A percentile compares a stretch with the other conserved stretches of the same genome.
Conservation (phyloP, 805 yeast genomes). For the Saccharomycopsis guyanensis region DNA sequence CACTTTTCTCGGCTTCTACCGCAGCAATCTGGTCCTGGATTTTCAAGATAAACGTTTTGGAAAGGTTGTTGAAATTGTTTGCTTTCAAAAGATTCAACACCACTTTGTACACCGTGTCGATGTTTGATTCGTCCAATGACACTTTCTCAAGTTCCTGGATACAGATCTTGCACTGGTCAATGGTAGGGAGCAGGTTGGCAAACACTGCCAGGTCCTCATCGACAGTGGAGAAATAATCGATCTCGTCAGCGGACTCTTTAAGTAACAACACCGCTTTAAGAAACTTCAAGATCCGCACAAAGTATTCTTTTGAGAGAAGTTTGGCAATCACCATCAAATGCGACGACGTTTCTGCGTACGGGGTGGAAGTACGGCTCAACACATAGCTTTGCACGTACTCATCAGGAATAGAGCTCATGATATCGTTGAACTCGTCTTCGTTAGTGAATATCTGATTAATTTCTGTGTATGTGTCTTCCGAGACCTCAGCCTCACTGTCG, state of each 20-base stretch:
- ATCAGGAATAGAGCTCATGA: slow-evolving; percentile 17
- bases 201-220: slow-evolving; percentile 1
- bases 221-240: slow-evolving; percentile 12
- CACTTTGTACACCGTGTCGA: slow-evolving; percentile 20
- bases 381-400: slow-evolving; percentile 7
- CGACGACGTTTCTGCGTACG: slow-evolving; percentile 7
- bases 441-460: slow-evolving; percentile 21
- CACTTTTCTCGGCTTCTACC: slow-evolving; percentile 19
- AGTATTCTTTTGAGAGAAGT: slow-evolving; percentile 18
- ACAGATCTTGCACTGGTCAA: slow-evolving; percentile 19
- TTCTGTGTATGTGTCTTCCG: slow-evolving; percentile 20
- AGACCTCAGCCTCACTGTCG: slow-evolving; percentile 6
- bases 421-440: slow-evolving; percentile 26
- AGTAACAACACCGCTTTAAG: slow-evolving; percentile 12
- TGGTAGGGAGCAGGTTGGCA: slow-evolving; percentile 13
- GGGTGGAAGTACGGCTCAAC: slow-evolving; percentile 9
- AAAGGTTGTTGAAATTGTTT: slow-evolving; percentile 22
- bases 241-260: slow-evolving; percentile 17
- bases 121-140: slow-evolving; percentile 16
- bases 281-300: slow-evolving; percentile 14
- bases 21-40: slow-evolving; percentile 18
- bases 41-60: slow-evolving; percentile 16
- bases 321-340: slow-evolving; percentile 7
- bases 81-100: slow-evolving; percentile 16
- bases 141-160: slow-evolving; percentile 16